Conservation (phyloP, 495 filamentous ascomycete species). For the Penicillium subrubescens region DNA sequence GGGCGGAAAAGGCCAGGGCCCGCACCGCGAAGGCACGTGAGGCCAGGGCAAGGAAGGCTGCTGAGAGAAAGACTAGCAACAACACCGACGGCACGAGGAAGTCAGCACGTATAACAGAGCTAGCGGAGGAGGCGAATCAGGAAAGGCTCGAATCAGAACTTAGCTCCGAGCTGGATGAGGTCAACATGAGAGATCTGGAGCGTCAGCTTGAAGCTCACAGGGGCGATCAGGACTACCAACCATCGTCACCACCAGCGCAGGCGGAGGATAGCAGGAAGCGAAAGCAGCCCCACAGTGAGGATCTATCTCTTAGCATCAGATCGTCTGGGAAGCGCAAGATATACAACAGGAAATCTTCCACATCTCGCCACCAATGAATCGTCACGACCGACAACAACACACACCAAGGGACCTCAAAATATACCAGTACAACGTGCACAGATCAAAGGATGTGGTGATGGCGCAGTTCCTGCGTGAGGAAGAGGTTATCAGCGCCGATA, state of each 20-base stretch:
- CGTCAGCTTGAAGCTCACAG: background rate
- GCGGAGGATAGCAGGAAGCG: background rate
- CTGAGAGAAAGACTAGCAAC: background rate
- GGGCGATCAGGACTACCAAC: background rate
- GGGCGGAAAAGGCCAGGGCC: background rate
- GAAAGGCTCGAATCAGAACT: background rate
- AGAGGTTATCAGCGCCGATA: background rate
- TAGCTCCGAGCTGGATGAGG: background rate
- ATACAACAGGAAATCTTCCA: background rate
- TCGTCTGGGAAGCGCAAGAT: background rate
- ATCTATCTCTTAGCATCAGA: background rate
- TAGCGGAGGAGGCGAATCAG: background rate
- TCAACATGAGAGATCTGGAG: background rate
- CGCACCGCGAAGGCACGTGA: background rate
- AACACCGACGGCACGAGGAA: background rate
- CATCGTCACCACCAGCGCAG: background rate
- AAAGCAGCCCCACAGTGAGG: background rate
- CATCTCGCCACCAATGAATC: background rate
- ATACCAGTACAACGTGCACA: conserved; percentile 17
- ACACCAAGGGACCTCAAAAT: background rate
- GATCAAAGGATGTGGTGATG: conserved; percentile 18
- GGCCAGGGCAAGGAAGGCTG: background rate
- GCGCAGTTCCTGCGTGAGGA: background rate
- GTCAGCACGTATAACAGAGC: background rate
- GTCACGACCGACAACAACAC: background rate